phyloP scores from a whole-genome alignment of 2,329 filamentous ascomycete genomes.

The Alternaria angustiovoidea region DNA sequence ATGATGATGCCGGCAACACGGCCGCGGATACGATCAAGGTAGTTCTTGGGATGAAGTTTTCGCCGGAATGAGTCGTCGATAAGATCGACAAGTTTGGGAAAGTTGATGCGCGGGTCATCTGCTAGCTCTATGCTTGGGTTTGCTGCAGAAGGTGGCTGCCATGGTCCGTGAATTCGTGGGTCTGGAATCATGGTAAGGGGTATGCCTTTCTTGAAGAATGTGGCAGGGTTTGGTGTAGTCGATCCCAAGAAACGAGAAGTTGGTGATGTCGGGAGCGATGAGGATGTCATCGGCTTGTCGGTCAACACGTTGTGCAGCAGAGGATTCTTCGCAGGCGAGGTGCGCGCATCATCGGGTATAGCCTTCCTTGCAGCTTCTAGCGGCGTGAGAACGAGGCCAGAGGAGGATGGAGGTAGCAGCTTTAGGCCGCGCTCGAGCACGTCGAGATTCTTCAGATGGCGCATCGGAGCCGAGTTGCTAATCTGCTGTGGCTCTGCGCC shows the following conservation, averaged over 20 bases:
- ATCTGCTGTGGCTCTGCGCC: slow-evolving; percentile 29
- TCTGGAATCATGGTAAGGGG: slow-evolving; percentile 85
- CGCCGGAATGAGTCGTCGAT: slow-evolving; percentile 94
- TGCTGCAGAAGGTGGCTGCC: slow-evolving; percentile 71
- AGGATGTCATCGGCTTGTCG: slow-evolving; percentile 91
- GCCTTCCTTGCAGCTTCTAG: slow-evolving; percentile 73
- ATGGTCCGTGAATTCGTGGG: slow-evolving; percentile 65
- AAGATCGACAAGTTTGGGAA: slow-evolving; percentile 80
- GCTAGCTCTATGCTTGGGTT: slow-evolving; percentile 72
- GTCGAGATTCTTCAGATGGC: slow-evolving; percentile 75
- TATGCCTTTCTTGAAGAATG: slow-evolving; percentile 90
- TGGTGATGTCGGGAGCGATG: slow-evolving; percentile 75
- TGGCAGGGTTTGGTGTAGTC: slow-evolving; percentile 65
- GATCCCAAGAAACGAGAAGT: slow-evolving; percentile 38
- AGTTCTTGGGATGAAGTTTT: slow-evolving; percentile 82
- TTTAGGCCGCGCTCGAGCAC: slow-evolving; percentile 75
- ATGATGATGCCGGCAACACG: slow-evolving; percentile 92
- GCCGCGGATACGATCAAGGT: slow-evolving; percentile 79
- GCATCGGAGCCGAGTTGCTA: slow-evolving; percentile 28
- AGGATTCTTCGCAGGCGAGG: slow-evolving; percentile 75
- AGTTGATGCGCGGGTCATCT: slow-evolving; percentile 78
- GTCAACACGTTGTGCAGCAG: slow-evolving; percentile 95
- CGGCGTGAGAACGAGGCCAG: slow-evolving; percentile 87
- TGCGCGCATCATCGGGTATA: slow-evolving; percentile 57
- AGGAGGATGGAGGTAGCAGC: slow-evolving; percentile 82